A percentile compares a stretch with the other conserved stretches of the same genome.
Conservation (phyloP, 257 asterid genomes). For the Voacanga thouarsii region DNA sequence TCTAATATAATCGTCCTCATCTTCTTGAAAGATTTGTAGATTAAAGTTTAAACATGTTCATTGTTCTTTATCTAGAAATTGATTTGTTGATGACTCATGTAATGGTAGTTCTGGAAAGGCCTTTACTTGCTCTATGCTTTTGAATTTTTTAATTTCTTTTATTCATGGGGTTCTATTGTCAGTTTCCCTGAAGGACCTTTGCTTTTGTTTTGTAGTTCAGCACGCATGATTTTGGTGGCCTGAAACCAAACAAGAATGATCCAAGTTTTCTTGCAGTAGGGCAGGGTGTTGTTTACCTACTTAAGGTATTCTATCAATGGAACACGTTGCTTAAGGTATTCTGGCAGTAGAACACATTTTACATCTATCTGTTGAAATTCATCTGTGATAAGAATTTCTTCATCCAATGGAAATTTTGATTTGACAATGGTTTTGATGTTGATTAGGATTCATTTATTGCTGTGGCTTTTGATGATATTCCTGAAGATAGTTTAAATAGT, state of each 20-base stretch:
- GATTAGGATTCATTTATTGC: conserved; percentile 88
- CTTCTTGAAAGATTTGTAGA: not conserved
- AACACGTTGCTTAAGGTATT: too few relatives aligned
- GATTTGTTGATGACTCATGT: not conserved
- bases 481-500: conserved; percentile 86
- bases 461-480: conserved; percentile 90
- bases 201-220: conserved; percentile 57
- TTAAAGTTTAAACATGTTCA: not conserved
- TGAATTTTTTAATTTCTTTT: not conserved
- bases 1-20: not conserved
- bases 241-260: conserved; percentile 92
- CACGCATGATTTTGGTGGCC: conserved; percentile 80
- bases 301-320: too few relatives aligned
- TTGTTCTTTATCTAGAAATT: not conserved
- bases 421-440: conserved; percentile 19
- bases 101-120: not conserved
- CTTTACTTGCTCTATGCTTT: not conserved
- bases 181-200: conserved; percentile 17
- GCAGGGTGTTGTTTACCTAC: conserved; percentile 90
- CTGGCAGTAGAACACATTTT: too few relatives aligned
- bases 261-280: conserved; percentile 84
- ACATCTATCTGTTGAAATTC: not conserved
- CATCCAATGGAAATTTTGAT: not conserved
- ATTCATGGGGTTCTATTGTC: not conserved
- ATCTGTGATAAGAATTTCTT: not conserved